Evolutionary conservation across 2,329 filamentous ascomycete genomes (phyloP).

Genomic region (Claviceps cyperi): DNA sequence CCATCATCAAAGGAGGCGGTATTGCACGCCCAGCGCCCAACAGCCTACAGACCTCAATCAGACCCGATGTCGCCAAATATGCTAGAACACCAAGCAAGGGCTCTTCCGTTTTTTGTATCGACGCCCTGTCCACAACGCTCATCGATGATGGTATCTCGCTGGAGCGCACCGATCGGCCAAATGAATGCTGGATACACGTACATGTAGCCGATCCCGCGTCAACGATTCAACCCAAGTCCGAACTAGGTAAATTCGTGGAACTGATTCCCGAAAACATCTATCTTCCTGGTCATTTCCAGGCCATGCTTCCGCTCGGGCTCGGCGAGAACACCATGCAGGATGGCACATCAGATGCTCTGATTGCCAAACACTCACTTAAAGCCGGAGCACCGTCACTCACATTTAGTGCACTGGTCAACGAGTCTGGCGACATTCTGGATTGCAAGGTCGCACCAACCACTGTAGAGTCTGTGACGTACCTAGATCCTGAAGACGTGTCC

Average conservation of each 20-base stretch:
- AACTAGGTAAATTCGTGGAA: constrained; percentile 45
- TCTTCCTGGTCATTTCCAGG: constrained; percentile 39
- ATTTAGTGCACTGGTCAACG: constrained; percentile 44
- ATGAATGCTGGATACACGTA: constrained; percentile 60
- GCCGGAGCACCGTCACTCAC: constrained; percentile 39
- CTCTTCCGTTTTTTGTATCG: constrained; percentile 58
- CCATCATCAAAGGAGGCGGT: constrained; percentile 27
- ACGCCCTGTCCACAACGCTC: constrained; percentile 48
- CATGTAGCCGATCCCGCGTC: constrained; percentile 71
- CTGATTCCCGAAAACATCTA: constrained; percentile 46
- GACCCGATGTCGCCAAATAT: constrained; percentile 30
- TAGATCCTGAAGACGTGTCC: constrained; percentile 38
- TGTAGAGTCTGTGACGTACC: constrained; percentile 40
- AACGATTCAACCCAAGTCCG: constrained; percentile 43
- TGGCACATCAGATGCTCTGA: constrained; percentile 22
- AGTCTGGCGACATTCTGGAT: constrained; percentile 37
- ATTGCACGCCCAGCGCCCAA: constrained; percentile 22
- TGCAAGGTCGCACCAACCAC: constrained; percentile 38
- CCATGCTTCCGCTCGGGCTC: constrained; percentile 38
- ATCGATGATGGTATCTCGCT: constrained; percentile 72
- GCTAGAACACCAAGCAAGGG: constrained; percentile 43
- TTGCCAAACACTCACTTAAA: constrained; percentile 40
- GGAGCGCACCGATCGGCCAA: constrained; percentile 36
- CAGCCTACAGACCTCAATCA: constrained; percentile 18
- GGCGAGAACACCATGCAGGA: constrained; percentile 16